Base-by-base conservation (phyloP, 768 basidiomycete genomes). In the Collybiopsis luxurians region DNA sequence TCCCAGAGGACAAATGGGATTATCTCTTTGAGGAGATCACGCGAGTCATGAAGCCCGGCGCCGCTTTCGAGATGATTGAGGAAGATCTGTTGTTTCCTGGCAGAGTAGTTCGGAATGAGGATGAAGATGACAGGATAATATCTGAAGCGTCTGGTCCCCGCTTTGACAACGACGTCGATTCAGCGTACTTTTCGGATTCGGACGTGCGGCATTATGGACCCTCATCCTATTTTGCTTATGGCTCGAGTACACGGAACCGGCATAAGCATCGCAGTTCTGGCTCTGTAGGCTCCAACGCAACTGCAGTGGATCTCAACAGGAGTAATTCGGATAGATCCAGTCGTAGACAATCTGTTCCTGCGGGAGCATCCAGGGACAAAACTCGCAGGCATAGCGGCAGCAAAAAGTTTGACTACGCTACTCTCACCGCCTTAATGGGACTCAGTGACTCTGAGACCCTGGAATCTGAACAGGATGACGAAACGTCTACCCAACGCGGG, bases 1-100 rank as follows among this genome's bases (percentile, higher is more conserved):
- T 91, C 40, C 89, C 89, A 13, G 88, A 90, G 63, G 79, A 90
- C 66, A 86, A 85, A 85, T 91, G 88, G 89, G 86, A 87, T 61
- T 53, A 64, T 0, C 67, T 91, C 27, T 76, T 90, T 27, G 87
- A 89, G 67, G 89, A 90, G 66, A 79, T 89, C 19, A 69, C 74
- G 13, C 79, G 89, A 19, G 84, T 91, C 1, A 81, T 90, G 81
- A 89, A 85, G 67, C 80, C 86, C 11, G 87, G 87, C 36, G 87
- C 76, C n/a, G 82, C 84, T 5, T 79, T 90, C 55, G 87, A 90
- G 73, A 86, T 90, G 69, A 73, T 88, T 48, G 89, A 91, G 66
- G 87, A 89, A 67, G 87, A 91, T 59, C 67, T 91, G 2, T 84
- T 80, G 64, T 89, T 90, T 63, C 89, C 88, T 1, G 86, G 87